Conservation (phyloP, 306 rosid genomes). For the Rosa rugosa region DNA sequence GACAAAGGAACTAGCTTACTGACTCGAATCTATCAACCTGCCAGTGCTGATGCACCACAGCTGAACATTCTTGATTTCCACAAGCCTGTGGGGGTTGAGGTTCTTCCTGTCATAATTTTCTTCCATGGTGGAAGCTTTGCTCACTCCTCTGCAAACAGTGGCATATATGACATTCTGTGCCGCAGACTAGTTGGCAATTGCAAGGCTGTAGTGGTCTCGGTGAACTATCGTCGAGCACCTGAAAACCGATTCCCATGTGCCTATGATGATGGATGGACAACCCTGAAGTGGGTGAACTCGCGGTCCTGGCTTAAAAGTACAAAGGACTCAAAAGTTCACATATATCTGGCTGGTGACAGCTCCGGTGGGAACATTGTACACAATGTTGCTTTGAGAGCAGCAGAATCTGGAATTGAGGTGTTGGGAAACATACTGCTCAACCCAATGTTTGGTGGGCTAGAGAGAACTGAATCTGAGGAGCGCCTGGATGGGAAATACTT, state of each 20-base stretch:
- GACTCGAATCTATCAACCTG: conserved; percentile 70
- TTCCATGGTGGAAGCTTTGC: conserved; percentile 99
- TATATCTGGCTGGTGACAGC: conserved; percentile 91
- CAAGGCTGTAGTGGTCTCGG: conserved; percentile 87
- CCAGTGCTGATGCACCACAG: conserved; percentile 42
- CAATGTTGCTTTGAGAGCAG: conserved; percentile 78
- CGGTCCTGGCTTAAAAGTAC: conserved; percentile 81
- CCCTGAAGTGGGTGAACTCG: conserved; percentile 75
- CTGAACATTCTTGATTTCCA: conserved; percentile 60
- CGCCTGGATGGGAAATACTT: conserved; percentile 87
- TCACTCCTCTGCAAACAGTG: conserved; percentile 89
- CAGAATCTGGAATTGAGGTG: conserved; percentile 65
- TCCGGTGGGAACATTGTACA: conserved; percentile 98
- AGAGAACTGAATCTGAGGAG: conserved; percentile 69
- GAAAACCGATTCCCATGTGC: conserved; percentile 82
- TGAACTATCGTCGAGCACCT: conserved; percentile 88
- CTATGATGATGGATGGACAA: conserved; percentile 96
- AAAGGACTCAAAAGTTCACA: conserved; percentile 71
- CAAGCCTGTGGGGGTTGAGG: conserved; percentile 61
- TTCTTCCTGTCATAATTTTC: conserved; percentile 76
- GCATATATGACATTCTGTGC: conserved; percentile 82
- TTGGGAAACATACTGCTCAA: conserved; percentile 83
- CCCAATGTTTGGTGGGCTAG: conserved; percentile 92
- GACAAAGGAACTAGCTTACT: conserved; percentile 66
- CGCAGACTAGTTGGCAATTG: conserved; percentile 79